Evolutionary conservation across 805 yeast genomes (phyloP).

Genomic region (Metschnikowia kofuensis): DNA sequence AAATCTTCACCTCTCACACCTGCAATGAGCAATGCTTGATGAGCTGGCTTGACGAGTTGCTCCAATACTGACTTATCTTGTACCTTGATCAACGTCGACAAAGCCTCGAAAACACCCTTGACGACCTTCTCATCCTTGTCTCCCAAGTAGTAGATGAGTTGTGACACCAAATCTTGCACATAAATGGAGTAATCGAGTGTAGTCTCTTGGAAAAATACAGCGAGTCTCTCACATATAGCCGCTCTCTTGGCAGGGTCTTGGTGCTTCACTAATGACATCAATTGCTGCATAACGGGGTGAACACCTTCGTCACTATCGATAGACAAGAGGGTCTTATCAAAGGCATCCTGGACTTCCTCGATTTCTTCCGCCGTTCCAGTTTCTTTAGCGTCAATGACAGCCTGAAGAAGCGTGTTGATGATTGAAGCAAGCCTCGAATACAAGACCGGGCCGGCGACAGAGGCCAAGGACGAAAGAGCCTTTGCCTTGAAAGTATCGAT

Average conservation of each 20-base stretch:
- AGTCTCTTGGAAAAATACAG: slow-evolving; percentile 65
- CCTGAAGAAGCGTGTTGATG: slow-evolving; percentile 68
- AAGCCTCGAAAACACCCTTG: slow-evolving; percentile 59
- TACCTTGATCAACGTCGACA: slow-evolving; percentile 62
- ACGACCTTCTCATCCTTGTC: slow-evolving; percentile 65
- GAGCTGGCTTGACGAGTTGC: slow-evolving; percentile 74
- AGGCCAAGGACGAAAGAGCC: slow-evolving; percentile 82
- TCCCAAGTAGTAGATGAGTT: slow-evolving; percentile 68
- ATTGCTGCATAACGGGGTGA: slow-evolving; percentile 80
- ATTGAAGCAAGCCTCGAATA: slow-evolving; percentile 70
- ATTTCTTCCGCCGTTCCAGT: slow-evolving; percentile 36
- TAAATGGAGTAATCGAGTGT: slow-evolving; percentile 68
- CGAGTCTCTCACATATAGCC: slow-evolving; percentile 63
- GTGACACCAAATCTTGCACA: slow-evolving; percentile 69
- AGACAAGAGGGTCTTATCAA: slow-evolving; percentile 69
- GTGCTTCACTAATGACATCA: slow-evolving; percentile 70
- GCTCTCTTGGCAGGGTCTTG: slow-evolving; percentile 67
- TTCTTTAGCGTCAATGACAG: slow-evolving; percentile 40
- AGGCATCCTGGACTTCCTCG: slow-evolving; percentile 47
- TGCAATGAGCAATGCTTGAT: slow-evolving; percentile 63
- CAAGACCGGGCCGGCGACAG: slow-evolving; percentile 84
- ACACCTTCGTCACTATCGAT: slow-evolving; percentile 75
- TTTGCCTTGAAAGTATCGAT: slow-evolving; percentile 81
- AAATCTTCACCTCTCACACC: slow-evolving; percentile 64
- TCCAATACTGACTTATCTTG: slow-evolving; percentile 78